Percentiles rank a stretch among this genome's conserved stretches.
phyloP scores from a whole-genome alignment of 148 eudicot genomes.

The Persicaria tinctoria region DNA sequence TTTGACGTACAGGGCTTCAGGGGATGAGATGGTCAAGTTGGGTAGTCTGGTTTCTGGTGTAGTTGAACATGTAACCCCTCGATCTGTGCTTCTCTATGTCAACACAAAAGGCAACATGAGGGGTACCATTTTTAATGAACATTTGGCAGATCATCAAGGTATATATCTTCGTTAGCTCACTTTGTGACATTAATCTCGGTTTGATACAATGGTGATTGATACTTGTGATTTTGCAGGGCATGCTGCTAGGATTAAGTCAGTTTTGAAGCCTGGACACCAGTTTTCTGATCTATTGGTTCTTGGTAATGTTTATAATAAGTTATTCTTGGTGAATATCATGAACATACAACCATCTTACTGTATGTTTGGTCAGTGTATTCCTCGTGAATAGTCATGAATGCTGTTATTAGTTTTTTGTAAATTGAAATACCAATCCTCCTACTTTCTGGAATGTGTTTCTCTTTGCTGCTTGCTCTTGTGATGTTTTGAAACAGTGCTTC shows the following conservation, averaged over 20 bases:
- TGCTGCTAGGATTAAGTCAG: conserved; percentile 50
- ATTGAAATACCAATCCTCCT: no score
- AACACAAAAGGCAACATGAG: conserved; percentile 49
- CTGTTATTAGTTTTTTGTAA: no score
- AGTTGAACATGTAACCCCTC: conserved; percentile 63
- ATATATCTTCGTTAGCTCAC: background rate
- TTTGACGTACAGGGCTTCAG: conserved; percentile 34
- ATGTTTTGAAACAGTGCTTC: background rate
- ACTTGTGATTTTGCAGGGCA: conserved; percentile 32
- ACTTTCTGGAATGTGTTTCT: background rate
- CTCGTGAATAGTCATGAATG: no score
- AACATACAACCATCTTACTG: no score
- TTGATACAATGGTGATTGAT: background rate
- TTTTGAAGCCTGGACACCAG: conserved; percentile 75
- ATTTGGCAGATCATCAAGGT: conserved; percentile 90
- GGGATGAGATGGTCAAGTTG: conserved; percentile 49
- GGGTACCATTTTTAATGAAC: conserved; percentile 76
- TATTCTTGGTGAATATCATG: background rate
- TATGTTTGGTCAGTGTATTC: no score
- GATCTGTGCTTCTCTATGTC: conserved; percentile 44
- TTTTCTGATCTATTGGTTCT: conserved; percentile 78
- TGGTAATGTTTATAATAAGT: conserved; percentile 26
- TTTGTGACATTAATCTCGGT: background rate
- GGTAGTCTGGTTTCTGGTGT: conserved; percentile 87
- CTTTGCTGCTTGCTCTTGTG: background rate